These are phyloP conservation scores for Exophiala calicioides DNA, from an alignment of 2,329 filamentous ascomycete species.

Conservation along the genomic window DNA sequence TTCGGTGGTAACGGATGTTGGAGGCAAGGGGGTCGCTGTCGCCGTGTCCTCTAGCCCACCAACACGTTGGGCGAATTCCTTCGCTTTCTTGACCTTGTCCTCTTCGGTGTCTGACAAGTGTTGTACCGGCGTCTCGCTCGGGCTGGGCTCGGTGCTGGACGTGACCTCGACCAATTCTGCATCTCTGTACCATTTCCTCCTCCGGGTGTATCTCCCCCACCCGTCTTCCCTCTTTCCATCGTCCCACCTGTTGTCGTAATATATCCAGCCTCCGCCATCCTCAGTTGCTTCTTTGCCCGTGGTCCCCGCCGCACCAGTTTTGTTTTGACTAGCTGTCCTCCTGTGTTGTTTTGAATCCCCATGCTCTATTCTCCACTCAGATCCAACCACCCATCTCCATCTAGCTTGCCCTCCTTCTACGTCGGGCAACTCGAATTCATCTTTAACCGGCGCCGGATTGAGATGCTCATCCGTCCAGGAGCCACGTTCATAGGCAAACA, in stretches of 20 bases:
- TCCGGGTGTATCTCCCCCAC: conserved; percentile 90
- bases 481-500: conserved; percentile 86
- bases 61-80: conserved; percentile 24
- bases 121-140: conserved; percentile 41
- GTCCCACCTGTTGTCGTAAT: conserved; percentile 98
- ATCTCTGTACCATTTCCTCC: conserved; percentile 94
- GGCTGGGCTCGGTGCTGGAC: conserved; percentile 47
- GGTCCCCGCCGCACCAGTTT: conserved; percentile 30
- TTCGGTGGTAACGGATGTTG: conserved; percentile 1
- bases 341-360: conserved; percentile 39
- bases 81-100: conserved; percentile 23
- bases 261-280: conserved; percentile 84
- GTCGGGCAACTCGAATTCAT: conserved; percentile 68
- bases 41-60: conserved; percentile 12
- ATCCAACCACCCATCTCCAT: conserved; percentile 82
- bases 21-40: neutral
- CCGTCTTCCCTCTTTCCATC: conserved; percentile 84
- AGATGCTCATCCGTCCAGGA: conserved; percentile 97
- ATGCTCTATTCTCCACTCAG: conserved; percentile 84
- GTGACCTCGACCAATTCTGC: conserved; percentile 84
- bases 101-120: conserved; percentile 23
- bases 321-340: conserved; percentile 39
- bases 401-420: conserved; percentile 63
- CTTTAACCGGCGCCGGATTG: conserved; percentile 73
- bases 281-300: conserved; percentile 44